These are phyloP conservation scores for Fusarium pseudocircinatum DNA, from an alignment of 2,329 filamentous ascomycete genomes.

Conservation along the genomic window DNA sequence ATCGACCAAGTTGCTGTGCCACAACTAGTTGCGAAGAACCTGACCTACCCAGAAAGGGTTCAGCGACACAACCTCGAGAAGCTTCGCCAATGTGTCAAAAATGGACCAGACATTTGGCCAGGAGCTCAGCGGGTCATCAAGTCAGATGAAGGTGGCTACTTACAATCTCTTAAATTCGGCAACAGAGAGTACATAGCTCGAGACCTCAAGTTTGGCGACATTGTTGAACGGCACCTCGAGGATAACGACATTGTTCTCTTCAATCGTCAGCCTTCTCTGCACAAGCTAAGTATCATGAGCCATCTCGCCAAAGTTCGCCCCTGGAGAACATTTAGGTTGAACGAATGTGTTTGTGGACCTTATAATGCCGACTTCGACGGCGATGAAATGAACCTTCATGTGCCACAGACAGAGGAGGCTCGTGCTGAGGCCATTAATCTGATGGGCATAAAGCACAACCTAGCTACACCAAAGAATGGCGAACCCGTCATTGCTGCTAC, in stretches of 20 bases:
- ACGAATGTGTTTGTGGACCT: conserved; percentile 97
- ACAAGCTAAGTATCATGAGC: conserved; percentile 98
- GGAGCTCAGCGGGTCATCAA: conserved; percentile 87
- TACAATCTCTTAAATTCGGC: conserved; percentile 79
- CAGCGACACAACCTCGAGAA: conserved; percentile 88
- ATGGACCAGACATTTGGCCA: conserved; percentile 82
- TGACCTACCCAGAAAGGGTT: conserved; percentile 93
- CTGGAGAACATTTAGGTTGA: conserved; percentile 94
- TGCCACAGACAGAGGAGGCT: conserved; percentile 97
- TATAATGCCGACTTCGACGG: conserved; percentile 99
- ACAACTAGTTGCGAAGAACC: conserved; percentile 89
- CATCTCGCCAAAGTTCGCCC: conserved; percentile 93
- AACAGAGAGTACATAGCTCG: conserved; percentile 71
- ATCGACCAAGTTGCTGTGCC: conserved; percentile 96
- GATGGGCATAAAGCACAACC: conserved; percentile 98
- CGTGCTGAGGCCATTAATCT: conserved; percentile 93
- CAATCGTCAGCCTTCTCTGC: conserved; percentile 96
- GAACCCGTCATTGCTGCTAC: conserved; percentile 99
- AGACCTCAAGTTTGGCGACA: conserved; percentile 82
- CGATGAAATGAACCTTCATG: conserved; percentile 98
- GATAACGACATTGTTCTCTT: conserved; percentile 97
- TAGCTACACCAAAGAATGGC: conserved; percentile 96
- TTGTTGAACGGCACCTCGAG: conserved; percentile 93
- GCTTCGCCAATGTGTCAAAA: conserved; percentile 75
- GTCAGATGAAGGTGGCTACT: conserved; percentile 72